Evolutionary conservation across 495 filamentous ascomycete genomes (phyloP), one percentile per base, ranked within the genome.

Genomic region (Melanomma pulvis-pyrius): DNA sequence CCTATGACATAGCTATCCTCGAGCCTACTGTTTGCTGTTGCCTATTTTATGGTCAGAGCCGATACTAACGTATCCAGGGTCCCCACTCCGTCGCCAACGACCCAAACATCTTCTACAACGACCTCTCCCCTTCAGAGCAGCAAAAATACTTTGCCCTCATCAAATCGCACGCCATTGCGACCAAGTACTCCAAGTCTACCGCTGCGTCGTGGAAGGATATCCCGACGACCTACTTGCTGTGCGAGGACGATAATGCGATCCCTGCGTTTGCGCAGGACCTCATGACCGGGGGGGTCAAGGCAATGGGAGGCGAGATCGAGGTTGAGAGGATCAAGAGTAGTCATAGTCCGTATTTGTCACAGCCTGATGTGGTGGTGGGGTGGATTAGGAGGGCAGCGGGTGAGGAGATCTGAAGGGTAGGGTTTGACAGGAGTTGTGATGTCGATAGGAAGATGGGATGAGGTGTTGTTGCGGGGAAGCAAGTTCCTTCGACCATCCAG

Each of bases 301-400:
- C 34, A 2, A 59, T 52, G 41, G 63, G 63, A 2, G 54, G 34
- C 19, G 48, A 60, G 13, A 53, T 64, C 30, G 56, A 68, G 48
- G 56, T 68, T 1, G 32, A 56, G 61, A 64, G 53, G 59, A 59
- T 63, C 30, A 53, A 63, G 60, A 29, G 22, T 36, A 48, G 69
- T 3, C 69, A 71, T 55, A 60, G 53, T 49, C 69, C 69, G 48
- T 68, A 56, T n/a, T 52, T 71, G 54, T 64, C 59, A n/a, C 47
- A 44, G 52, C 63, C 63, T 12, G 52, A 67, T 46, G 48, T 9
- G 1, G 47, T 58, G 32, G 68, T 61, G 19, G 53, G 59, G 0
- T 66, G 55, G 48, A 47, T 66, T 32, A 24, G 55, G 22, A 52
- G 48, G 54, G 63, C 48, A 8, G 55, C 63, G 22, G 63, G 63